Base-by-base conservation (phyloP, 2,329 filamentous ascomycete species). In the Nemania sp. region DNA sequence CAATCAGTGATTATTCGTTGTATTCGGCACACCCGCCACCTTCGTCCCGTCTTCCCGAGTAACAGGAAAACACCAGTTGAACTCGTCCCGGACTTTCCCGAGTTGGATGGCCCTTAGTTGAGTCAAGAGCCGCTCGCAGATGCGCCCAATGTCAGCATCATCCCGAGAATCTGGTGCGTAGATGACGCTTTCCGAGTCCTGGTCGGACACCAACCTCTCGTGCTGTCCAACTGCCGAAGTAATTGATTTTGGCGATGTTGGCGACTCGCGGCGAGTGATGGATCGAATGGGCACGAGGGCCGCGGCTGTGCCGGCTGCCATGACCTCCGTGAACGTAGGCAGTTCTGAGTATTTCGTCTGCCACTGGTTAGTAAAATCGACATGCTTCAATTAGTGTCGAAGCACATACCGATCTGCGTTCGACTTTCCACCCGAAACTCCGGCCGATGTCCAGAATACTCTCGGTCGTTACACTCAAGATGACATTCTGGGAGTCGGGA, bases 301-400 rank as follows among this genome's bases (percentile, higher is more conserved):
- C 0, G 93, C 94, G 0, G 94, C 94, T 0, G 94, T 98, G 1
- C 94, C 94, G 2, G 92, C 93, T 3, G 94, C 95, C 77, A 97
- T 87, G 54, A 99, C 88, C 77, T 98, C 94, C 52, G 71, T 74
- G 68, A 85, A 85, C 54, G 72, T 67, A 11, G 79, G 75, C 17
- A 87, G 79, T 70, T 88, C 85, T 17, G 75, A 68, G 73, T 87
- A 87, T 76, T 82, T 84, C 75, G 92, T 89, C 84, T 88, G 67
- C 17, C 34, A 13, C 12, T 10, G 20, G 52, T 68, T 57, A 70
- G 65, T 46, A 42, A 55, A 15, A 21, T 50, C 13, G 48, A 37
- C 21, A 45, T 18, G 5, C 47, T 17, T 32, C 15, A 20, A 15
- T 49, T n/a, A n/a, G 39, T 15, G 42, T 29, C 2, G 3, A 13